Percentiles rank a stretch among this genome's conserved stretches.
phyloP scores from a whole-genome alignment of 2,329 filamentous ascomycete species.

The Xylaria sp. region DNA sequence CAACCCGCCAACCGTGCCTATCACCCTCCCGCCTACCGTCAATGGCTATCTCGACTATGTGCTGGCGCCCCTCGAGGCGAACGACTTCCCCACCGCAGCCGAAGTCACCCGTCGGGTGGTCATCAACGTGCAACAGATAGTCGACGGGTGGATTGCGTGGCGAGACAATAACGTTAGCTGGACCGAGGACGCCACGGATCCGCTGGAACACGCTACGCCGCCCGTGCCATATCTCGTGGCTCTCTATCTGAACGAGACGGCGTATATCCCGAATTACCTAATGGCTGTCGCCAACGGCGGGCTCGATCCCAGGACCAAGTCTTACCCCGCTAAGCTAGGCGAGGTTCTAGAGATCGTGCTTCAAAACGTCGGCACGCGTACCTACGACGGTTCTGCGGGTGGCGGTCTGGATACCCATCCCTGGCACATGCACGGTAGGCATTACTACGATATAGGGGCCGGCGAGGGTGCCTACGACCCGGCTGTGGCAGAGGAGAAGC shows the following conservation, averaged over 20 bases:
- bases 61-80: slow-evolving; percentile 15
- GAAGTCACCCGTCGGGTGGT: slow-evolving; percentile 22
- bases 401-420: slow-evolving; percentile 20
- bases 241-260: slow-evolving; percentile 18
- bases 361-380: slow-evolving; percentile 13
- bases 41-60: slow-evolving; percentile 20
- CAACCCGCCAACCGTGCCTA: slow-evolving; percentile 11
- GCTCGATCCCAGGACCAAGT: slow-evolving; percentile 14
- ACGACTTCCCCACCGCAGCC: slow-evolving; percentile 16
- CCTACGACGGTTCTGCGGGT: slow-evolving; percentile 8
- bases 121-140: slow-evolving; percentile 24
- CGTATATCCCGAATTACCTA: slow-evolving; percentile 21
- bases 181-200: slow-evolving; percentile 19
- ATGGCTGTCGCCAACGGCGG: slow-evolving; percentile 15
- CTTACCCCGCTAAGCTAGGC: slow-evolving; percentile 19
- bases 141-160: slow-evolving; percentile 3
- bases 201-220: slow-evolving; percentile 6
- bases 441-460: slow-evolving; percentile 22
- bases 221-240: slow-evolving; percentile 22
- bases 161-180: slow-evolving; percentile 18
- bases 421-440: slow-evolving; percentile 25
- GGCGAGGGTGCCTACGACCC: slow-evolving; percentile 20
- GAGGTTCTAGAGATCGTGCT: slow-evolving; percentile 26
- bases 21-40: slow-evolving; percentile 13
- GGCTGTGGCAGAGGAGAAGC: slow-evolving; percentile 12